Evolutionary conservation across 805 yeast species (phyloP).

Genomic region (Tanozyma kutaoensis): DNA sequence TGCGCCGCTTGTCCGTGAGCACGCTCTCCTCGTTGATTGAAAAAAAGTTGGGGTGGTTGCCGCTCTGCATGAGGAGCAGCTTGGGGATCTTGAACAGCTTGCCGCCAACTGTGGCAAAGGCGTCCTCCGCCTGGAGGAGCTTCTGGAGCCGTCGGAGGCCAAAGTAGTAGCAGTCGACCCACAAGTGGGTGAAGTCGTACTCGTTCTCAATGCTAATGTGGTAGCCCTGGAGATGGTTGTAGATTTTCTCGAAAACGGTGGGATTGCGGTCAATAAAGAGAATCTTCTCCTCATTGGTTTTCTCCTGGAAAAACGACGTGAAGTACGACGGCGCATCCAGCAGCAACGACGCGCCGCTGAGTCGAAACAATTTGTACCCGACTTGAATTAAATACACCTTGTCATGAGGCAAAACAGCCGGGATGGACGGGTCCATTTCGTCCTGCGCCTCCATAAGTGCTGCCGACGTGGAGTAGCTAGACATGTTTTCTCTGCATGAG

Average conservation of each 20-base stretch:
- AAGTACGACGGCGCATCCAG: slow-evolving; percentile 85
- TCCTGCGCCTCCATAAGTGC: too few species aligned
- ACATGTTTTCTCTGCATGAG: too few species aligned
- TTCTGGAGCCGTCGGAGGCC: slow-evolving; percentile 43
- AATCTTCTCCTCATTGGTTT: slow-evolving; percentile 22
- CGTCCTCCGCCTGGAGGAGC: slow-evolving; percentile 37
- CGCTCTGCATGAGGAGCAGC: slow-evolving; percentile 38
- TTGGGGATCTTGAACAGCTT: slow-evolving; percentile 46
- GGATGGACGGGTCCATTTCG: too few species aligned
- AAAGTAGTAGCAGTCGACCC: slow-evolving; percentile 63
- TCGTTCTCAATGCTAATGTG: slow-evolving; percentile 47
- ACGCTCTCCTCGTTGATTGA: slow-evolving; percentile 44
- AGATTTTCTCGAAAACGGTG: slow-evolving; percentile 49
- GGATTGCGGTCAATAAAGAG: slow-evolving; percentile 69
- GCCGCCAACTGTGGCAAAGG: slow-evolving; percentile 47
- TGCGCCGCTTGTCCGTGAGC: slow-evolving; percentile 28
- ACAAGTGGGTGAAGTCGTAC: slow-evolving; percentile 45
- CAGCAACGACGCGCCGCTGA: slow-evolving; percentile 75
- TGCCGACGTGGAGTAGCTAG: too few species aligned
- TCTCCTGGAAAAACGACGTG: slow-evolving; percentile 49
- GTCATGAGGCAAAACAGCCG: too few species aligned
- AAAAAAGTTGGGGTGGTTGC: slow-evolving; percentile 72
- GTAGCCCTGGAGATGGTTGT: slow-evolving; percentile 73
- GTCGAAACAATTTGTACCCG: slow-evolving; percentile 46
- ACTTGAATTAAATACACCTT: slow-evolving; percentile 58